Conservation (phyloP, 2,329 filamentous ascomycete species). For the Thermothelomyces thermophilus region DNA sequence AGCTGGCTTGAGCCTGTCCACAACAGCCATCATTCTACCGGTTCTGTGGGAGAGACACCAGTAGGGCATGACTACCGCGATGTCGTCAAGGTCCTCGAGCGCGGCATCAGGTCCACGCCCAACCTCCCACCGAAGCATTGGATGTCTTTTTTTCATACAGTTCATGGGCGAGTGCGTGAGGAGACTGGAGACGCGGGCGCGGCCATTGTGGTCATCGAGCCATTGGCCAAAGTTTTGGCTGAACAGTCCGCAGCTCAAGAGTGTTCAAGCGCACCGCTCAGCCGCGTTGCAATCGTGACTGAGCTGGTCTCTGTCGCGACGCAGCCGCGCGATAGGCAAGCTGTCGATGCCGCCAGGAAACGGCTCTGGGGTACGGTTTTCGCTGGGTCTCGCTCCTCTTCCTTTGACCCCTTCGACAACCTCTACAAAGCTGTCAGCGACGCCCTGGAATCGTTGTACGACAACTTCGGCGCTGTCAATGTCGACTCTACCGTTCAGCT, state of each 20-base stretch:
- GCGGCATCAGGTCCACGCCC: constrained; percentile 47
- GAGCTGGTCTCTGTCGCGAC: constrained; percentile 42
- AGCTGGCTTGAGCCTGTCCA: constrained; percentile 37
- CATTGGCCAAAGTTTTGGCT: constrained; percentile 52
- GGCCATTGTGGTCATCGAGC: constrained; percentile 63
- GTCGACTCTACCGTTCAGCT: constrained; percentile 35
- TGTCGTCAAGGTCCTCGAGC: constrained; percentile 59
- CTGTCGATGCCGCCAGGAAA: constrained; percentile 58
- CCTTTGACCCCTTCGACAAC: constrained; percentile 57
- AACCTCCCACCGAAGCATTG: constrained; percentile 42
- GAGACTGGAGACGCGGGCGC: constrained; percentile 63
- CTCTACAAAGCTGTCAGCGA: constrained; percentile 55
- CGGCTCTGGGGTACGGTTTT: constrained; percentile 57
- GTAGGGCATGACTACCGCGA: constrained; percentile 65
- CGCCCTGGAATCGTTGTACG: constrained; percentile 48
- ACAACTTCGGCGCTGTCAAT: constrained; percentile 34
- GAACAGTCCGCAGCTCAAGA: constrained; percentile 29
- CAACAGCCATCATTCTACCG: constrained; percentile 33
- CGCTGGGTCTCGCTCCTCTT: constrained; percentile 35
- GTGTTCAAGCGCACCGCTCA: constrained; percentile 21
- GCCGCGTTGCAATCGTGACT: constrained; percentile 32
- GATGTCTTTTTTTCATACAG: constrained; percentile 49
- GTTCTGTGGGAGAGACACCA: constrained; percentile 38
- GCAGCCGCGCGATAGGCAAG: constrained; percentile 54
- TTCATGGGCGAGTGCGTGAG: constrained; percentile 50